Evolutionary conservation across 495 filamentous ascomycete genomes (phyloP).

Genomic region (Aspergillus haitiensis): DNA sequence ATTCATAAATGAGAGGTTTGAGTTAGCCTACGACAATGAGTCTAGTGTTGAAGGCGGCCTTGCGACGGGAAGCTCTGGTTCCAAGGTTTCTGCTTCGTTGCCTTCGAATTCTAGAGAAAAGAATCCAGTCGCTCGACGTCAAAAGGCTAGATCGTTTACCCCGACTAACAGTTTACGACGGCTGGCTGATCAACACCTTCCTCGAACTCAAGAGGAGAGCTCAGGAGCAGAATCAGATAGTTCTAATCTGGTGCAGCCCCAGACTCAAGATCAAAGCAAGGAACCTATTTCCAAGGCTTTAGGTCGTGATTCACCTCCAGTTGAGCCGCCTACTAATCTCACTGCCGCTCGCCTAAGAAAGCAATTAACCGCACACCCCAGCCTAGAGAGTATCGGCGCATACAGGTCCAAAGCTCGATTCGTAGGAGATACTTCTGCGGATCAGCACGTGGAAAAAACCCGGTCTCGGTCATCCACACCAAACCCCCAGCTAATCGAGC

Average conservation of each 20-base stretch:
- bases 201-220: constrained; percentile 24
- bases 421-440: not conserved
- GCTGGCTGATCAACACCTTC: constrained; percentile 21
- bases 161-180: constrained; percentile 22
- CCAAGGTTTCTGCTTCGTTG: constrained; percentile 14
- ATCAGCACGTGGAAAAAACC: constrained; percentile 16
- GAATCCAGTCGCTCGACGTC: constrained; percentile 1
- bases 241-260: constrained; percentile 8
- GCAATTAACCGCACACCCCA: constrained; percentile 39
- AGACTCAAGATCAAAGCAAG: constrained; percentile 20
- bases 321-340: constrained; percentile 27
- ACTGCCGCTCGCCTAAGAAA: constrained; percentile 33
- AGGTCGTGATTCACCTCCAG: constrained; percentile 14
- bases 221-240: constrained; percentile 4
- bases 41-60: constrained; percentile 14
- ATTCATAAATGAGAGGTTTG: constrained; percentile 48
- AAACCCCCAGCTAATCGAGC: constrained; percentile 37
- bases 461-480: constrained; percentile 38
- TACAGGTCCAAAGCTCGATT: constrained; percentile 25
- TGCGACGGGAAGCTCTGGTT: constrained; percentile 8
- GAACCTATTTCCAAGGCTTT: constrained; percentile 23
- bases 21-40: constrained; percentile 30
- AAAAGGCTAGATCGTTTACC: constrained; percentile 14
- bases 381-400: constrained; percentile 41
- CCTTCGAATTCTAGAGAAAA: constrained; percentile 8